These are phyloP conservation scores for Monosporascus sp. DNA, from an alignment of 2,329 filamentous ascomycete species.

Conservation along the genomic window DNA sequence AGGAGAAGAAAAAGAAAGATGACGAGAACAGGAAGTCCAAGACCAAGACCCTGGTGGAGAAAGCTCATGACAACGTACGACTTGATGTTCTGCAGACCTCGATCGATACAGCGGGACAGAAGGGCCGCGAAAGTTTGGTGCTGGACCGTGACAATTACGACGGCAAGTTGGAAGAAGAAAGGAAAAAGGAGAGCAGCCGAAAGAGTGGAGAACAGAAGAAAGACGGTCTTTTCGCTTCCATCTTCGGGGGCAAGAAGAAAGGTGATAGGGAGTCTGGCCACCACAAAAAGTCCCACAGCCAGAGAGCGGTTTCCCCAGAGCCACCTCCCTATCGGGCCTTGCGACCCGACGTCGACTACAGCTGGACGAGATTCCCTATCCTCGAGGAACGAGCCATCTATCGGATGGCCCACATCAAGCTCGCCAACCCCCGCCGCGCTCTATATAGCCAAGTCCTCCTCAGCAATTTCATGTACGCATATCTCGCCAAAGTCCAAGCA, in stretches of 20 bases:
- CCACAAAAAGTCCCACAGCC: constrained; percentile 66
- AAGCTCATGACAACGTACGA: constrained; percentile 69
- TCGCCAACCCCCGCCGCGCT: constrained; percentile 91
- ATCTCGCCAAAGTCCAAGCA: constrained; percentile 95
- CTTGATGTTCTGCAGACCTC: constrained; percentile 84
- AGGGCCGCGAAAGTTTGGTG: constrained; percentile 75
- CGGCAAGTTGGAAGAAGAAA: constrained; percentile 69
- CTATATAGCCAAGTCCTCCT: constrained; percentile 91
- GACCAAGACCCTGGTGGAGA: constrained; percentile 55
- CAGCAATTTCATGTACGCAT: constrained; percentile 99
- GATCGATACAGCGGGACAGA: constrained; percentile 62
- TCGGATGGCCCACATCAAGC: constrained; percentile 96
- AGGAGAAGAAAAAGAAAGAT: constrained; percentile 62
- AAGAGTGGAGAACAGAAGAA: constrained; percentile 76
- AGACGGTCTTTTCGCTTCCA: constrained; percentile 85
- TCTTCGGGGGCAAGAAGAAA: constrained; percentile 92
- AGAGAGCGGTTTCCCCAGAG: constrained; percentile 75
- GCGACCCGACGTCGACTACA: constrained; percentile 86
- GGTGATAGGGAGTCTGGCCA: constrained; percentile 65
- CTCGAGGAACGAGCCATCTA: constrained; percentile 96
- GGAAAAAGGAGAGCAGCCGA: constrained; percentile 72
- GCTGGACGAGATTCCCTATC: constrained; percentile 92
- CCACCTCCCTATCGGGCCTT: constrained; percentile 64
- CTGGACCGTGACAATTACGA: constrained; percentile 73
- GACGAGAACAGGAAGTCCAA: constrained; percentile 52